Conservation (phyloP, 2,329 filamentous ascomycete genomes). For the Chrysoporthe cubensis region DNA sequence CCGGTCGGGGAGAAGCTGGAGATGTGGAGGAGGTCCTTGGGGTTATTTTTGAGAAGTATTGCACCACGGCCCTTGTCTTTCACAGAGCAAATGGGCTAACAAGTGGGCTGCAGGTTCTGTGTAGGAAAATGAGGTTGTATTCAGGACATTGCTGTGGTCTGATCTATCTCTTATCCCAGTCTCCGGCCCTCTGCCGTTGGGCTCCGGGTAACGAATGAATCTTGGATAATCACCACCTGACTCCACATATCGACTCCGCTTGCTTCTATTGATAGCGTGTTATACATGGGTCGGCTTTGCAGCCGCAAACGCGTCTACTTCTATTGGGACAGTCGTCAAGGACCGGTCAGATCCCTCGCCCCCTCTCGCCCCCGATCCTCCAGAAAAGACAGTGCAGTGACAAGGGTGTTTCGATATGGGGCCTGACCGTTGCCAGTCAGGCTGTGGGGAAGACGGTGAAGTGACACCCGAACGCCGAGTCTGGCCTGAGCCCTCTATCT, state of each 20-base stretch:
- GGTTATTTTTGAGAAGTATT: slow-evolving; percentile 96
- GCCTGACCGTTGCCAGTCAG: slow-evolving; percentile 17
- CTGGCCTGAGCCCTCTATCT: slow-evolving; percentile 25
- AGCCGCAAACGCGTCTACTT: not conserved
- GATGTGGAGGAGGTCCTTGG: slow-evolving; percentile 96
- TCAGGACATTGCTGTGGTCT: slow-evolving; percentile 27
- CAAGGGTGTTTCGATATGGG: slow-evolving; percentile 13
- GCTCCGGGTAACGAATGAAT: slow-evolving; percentile 4
- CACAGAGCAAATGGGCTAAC: not conserved
- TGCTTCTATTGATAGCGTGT: not conserved
- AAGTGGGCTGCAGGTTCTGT: slow-evolving; percentile 52
- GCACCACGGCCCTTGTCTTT: slow-evolving; percentile 32
- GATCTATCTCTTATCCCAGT: slow-evolving; percentile 20
- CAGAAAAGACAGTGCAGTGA: slow-evolving; percentile 20
- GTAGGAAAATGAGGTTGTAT: slow-evolving; percentile 44
- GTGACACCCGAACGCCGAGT: slow-evolving; percentile 19
- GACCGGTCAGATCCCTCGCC: slow-evolving; percentile 10
- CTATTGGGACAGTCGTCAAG: slow-evolving; percentile 2
- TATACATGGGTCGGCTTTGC: slow-evolving; percentile 9
- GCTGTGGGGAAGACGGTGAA: slow-evolving; percentile 16
- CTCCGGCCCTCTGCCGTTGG: not conserved
- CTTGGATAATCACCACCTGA: slow-evolving; percentile 8
- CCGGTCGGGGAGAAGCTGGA: slow-evolving; percentile 79
- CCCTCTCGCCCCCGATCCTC: not conserved
- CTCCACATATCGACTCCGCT: not conserved